Evolutionary conservation across 2,329 filamentous ascomycete genomes (phyloP), one percentile per base, ranked within the genome.

Genomic region (Emericellopsis cladophorae): DNA sequence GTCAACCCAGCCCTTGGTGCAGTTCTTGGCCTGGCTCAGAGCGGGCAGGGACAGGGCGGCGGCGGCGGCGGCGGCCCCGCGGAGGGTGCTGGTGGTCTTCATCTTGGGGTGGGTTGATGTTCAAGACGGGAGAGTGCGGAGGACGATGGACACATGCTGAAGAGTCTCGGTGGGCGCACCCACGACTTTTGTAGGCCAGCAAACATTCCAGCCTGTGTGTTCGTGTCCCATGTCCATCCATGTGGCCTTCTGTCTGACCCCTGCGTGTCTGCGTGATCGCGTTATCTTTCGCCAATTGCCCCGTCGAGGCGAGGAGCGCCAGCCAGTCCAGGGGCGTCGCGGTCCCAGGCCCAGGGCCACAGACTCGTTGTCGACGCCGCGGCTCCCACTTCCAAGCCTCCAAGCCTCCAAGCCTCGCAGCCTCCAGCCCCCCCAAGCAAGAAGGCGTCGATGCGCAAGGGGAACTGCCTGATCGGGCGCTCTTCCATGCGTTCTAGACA

Each of bases 1-100:
- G 34, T 56, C 56, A 42, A 66, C 62, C 29, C 52, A 50, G 12
- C 50, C 48, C 50, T 58, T 57, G 51, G 48, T 53, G 44, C 47
- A 45, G 36, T 37, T 26, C 16, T 37, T 24, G 24, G 41, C 41
- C 12, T 24, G 22, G 37, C n/a, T 23, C 1, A 38, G 31, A 21
- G 41, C 33, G 12, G 41, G 31, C 31, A 43, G 37, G 5, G 41
- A 37, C 32, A 43, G 37, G 16, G 33, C 37, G n/a, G 37, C 37
- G 14, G 37, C 16, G 37, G 39, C 7, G 22, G 36, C 11, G n/a
- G 36, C 24, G 3, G 26, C 26, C 26, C 26, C 26, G 26, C 26
- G 26, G 6, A 29, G 26, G 26, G 26, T 9, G 26, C 9, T 29
- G 37, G 37, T 23, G 21, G 41, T n/a, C 37, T 36, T 43, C 41